Evolutionary conservation across 139 green algal species (phyloP).

Genomic region (Spirogloea muscicola): DNA sequence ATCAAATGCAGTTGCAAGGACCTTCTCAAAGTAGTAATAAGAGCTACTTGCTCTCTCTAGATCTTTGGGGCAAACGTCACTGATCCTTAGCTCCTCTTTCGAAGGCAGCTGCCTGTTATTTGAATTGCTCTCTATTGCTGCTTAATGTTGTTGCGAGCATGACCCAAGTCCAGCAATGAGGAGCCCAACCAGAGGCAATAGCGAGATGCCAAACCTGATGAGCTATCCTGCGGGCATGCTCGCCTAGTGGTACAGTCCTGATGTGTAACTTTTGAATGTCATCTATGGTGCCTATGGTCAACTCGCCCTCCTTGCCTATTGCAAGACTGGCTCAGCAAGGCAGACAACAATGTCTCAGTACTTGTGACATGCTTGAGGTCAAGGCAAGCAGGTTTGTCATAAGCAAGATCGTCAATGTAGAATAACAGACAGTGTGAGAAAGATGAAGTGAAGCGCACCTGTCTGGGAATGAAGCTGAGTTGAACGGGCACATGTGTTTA

Average conservation of each 20-base stretch:
- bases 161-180: no score
- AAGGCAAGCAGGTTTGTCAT: not conserved
- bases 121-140: no score
- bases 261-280: conserved; percentile 96
- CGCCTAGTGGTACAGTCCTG: conserved; percentile 75
- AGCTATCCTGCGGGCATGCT: conserved; percentile 85
- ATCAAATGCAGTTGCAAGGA: no score
- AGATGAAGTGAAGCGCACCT: conserved; percentile 18
- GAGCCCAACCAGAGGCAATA: no score
- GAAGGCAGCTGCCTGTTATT: no score
- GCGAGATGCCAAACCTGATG: no score
- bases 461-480: conserved; percentile 52
- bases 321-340: conserved; percentile 38
- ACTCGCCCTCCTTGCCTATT: conserved; percentile 61
- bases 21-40: no score
- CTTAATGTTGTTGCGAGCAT: no score
- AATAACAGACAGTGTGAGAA: not conserved
- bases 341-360: not conserved
- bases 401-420: not conserved
- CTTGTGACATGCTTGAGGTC: not conserved
- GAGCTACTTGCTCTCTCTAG: no score
- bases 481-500: conserved; percentile 57
- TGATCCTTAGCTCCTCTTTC: no score
- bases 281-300: conserved; percentile 87
- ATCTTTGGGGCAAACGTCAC: no score